Evolutionary conservation across 106 monocot genomes (phyloP).

Genomic region (Dendrobium chrysotoxum): DNA sequence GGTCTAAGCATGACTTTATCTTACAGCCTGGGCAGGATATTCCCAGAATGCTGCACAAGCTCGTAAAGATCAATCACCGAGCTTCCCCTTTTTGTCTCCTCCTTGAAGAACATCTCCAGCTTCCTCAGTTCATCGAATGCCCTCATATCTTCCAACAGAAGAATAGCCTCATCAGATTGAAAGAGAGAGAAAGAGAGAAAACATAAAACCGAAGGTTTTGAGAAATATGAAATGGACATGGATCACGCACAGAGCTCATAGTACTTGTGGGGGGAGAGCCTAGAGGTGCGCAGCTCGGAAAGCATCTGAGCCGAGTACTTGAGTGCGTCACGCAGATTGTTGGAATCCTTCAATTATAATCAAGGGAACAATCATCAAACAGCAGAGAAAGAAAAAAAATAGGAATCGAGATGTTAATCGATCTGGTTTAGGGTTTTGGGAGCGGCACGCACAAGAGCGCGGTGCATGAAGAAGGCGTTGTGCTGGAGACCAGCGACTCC

Average conservation of each 20-base stretch:
- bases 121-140: slow-evolving; percentile 94
- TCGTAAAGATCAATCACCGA: slow-evolving; percentile 91
- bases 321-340: slow-evolving; percentile 88
- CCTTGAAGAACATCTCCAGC: slow-evolving; percentile 96
- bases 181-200: not conserved
- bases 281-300: slow-evolving; percentile 90
- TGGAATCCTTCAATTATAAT: slow-evolving; percentile 51
- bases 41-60: slow-evolving; percentile 98
- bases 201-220: not conserved
- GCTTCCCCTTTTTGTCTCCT: slow-evolving; percentile 67
- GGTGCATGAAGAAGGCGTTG: slow-evolving; percentile 97
- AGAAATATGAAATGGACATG: not conserved
- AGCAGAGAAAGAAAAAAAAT: not conserved
- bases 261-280: slow-evolving; percentile 66
- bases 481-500: slow-evolving; percentile 97
- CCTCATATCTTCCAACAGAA: slow-evolving; percentile 62
- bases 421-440: slow-evolving; percentile 11
- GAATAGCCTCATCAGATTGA: not conserved
- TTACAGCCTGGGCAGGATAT: slow-evolving; percentile 91
- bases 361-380: not conserved
- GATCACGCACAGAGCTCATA: slow-evolving; percentile 78
- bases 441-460: slow-evolving; percentile 50
- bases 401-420: not conserved
- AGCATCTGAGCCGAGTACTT: slow-evolving; percentile 98
- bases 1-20: slow-evolving; percentile 11